phyloP scores from a whole-genome alignment of 345 rosid species.

The Eucalyptus pauciflora region DNA sequence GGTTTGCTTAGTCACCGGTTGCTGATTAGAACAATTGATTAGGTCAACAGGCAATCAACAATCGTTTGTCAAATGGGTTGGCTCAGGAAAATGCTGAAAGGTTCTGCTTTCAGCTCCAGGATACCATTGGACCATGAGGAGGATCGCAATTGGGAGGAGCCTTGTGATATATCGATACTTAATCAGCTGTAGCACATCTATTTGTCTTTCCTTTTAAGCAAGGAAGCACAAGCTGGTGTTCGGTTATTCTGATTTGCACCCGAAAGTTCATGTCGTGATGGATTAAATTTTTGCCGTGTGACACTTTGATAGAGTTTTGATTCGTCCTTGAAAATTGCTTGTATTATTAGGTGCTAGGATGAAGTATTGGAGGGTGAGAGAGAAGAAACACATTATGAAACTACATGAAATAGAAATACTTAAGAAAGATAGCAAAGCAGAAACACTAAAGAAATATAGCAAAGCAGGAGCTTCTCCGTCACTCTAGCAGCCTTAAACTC shows the following conservation, averaged over 20 bases:
- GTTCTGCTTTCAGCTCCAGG: constrained; percentile 21
- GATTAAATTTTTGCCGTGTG: background rate
- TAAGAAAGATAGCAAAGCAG: too few relatives aligned
- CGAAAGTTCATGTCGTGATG: background rate
- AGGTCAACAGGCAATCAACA: background rate
- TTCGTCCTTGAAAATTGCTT: background rate
- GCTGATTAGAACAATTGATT: background rate
- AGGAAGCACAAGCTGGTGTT: background rate
- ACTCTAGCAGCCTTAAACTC: too few relatives aligned
- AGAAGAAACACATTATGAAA: background rate
- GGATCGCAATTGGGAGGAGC: background rate
- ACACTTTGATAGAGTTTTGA: background rate
- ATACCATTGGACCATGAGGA: background rate
- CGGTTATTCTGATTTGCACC: background rate
- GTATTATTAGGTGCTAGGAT: background rate
- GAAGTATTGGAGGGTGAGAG: background rate
- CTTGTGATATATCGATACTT: background rate
- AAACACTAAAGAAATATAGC: too few relatives aligned
- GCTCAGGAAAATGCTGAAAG: constrained; percentile 60
- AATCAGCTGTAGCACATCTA: background rate
- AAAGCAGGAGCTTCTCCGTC: too few relatives aligned
- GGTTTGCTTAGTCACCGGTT: background rate
- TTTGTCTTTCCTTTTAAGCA: background rate
- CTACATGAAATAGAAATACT: background rate
- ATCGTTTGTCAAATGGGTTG: constrained; percentile 40